Evolutionary conservation across 2,329 filamentous ascomycete genomes (phyloP).

Genomic region (Trichoderma sp.): DNA sequence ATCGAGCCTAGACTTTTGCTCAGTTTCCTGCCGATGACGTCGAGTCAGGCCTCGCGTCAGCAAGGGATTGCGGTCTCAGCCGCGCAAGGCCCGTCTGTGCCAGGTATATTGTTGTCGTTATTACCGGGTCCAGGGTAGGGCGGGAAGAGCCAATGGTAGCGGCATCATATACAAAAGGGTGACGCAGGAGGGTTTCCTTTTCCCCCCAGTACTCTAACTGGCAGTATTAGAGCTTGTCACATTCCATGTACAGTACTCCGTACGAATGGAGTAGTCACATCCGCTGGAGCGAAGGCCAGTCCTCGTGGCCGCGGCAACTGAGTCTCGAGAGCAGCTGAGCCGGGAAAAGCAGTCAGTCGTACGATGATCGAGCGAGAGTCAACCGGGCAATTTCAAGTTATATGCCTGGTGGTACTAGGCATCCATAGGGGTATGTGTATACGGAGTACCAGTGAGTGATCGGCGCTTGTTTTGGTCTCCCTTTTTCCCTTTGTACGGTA

Average conservation of each 20-base stretch:
- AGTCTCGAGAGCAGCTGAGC: background rate
- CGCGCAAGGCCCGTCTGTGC: background rate
- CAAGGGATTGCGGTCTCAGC: background rate
- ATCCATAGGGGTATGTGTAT: background rate
- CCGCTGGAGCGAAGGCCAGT: background rate
- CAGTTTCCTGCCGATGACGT: background rate
- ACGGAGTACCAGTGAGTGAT: background rate
- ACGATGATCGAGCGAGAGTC: background rate
- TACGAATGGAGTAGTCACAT: background rate
- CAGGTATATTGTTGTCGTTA: slow-evolving; percentile 3
- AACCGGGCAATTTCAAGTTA: background rate
- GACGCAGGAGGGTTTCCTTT: slow-evolving; percentile 5
- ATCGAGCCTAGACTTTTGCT: background rate
- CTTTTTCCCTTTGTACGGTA: background rate
- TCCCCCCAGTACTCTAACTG: background rate
- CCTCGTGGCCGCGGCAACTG: background rate
- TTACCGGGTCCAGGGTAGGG: background rate
- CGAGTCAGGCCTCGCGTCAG: background rate
- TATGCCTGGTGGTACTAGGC: background rate
- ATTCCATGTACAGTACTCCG: background rate
- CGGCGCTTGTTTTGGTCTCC: slow-evolving; percentile 5
- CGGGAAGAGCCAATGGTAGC: background rate
- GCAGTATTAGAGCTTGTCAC: background rate
- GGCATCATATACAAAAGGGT: background rate
- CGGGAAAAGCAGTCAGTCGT: background rate